These are phyloP conservation scores for Magnaporthiopsis rhizophila DNA, from an alignment of 2,329 filamentous ascomycete species.

Conservation along the genomic window DNA sequence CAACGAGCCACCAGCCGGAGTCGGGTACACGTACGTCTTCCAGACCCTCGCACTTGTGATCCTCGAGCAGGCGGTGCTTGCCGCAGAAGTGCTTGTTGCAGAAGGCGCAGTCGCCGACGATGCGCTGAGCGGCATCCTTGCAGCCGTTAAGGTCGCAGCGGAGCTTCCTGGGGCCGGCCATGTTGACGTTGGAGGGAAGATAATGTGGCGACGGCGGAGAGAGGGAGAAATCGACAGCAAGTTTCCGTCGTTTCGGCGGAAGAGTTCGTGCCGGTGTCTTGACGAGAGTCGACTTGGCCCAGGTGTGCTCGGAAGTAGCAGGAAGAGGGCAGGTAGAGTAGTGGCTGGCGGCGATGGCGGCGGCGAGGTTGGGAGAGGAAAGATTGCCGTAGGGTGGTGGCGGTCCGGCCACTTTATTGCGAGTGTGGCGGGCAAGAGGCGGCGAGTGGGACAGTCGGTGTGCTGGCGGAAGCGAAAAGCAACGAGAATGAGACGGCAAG, in stretches of 20 bases:
- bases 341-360: too few species aligned
- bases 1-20: constrained; percentile 19
- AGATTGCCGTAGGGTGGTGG: neutral
- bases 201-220: neutral
- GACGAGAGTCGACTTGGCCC: neutral
- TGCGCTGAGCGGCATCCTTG: constrained; percentile 78
- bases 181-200: neutral
- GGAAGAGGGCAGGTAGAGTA: neutral
- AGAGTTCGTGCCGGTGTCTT: neutral
- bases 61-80: constrained; percentile 87
- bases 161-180: constrained; percentile 41
- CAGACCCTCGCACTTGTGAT: constrained; percentile 85
- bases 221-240: neutral
- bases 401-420: neutral
- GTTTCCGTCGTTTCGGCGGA: neutral
- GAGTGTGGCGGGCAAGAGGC: neutral
- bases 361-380: neutral
- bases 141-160: constrained; percentile 87
- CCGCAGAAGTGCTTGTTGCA: constrained; percentile 92
- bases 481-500: neutral
- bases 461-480: neutral
- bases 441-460: neutral
- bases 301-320: too few species aligned
- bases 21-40: constrained; percentile 62
- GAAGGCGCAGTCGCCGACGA: constrained; percentile 94